Conservation (phyloP, 164 flowering plant genomes). For the Protea cynaroides region DNA sequence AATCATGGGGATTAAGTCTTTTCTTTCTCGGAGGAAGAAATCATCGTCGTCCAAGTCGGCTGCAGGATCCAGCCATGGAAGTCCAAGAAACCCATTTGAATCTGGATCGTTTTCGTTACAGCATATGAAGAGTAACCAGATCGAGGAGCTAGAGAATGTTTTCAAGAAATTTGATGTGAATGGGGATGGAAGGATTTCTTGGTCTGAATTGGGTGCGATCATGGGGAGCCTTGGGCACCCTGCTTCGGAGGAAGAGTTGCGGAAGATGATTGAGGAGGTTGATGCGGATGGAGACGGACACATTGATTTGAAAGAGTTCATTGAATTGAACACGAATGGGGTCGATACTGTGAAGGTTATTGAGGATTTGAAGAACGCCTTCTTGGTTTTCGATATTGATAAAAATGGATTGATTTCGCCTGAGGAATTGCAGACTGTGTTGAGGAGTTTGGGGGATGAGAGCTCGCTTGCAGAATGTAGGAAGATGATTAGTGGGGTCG, state of each 20-base stretch:
- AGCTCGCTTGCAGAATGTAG: constrained; percentile 52
- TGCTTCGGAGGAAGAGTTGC: constrained; percentile 47
- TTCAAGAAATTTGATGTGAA: constrained; percentile 75
- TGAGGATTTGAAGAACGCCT: constrained; percentile 54
- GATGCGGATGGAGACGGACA: constrained; percentile 78
- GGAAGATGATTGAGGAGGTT: constrained; percentile 43
- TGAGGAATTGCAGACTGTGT: constrained; percentile 56
- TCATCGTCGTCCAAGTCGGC: background rate
- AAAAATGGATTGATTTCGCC: constrained; percentile 66
- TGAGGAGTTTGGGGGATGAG: constrained; percentile 56
- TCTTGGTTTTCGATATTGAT: constrained; percentile 62
- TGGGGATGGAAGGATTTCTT: constrained; percentile 79
- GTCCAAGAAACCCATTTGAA: background rate
- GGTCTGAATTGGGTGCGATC: constrained; percentile 58
- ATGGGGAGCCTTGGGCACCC: constrained; percentile 53
- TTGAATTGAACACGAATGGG: constrained; percentile 57
- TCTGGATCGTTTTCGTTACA: background rate
- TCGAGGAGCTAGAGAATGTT: constrained; percentile 53
- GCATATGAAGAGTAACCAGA: constrained; percentile 12
- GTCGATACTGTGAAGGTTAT: constrained; percentile 36
- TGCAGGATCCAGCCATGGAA: too few species aligned
- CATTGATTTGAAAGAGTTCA: constrained; percentile 60
- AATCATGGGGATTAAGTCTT: constrained; percentile 15
- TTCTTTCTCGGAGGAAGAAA: constrained; percentile 10
- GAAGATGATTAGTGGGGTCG: constrained; percentile 73